These are phyloP conservation scores for Ceratobasidium sp. DNA, from an alignment of 1,284 basidiomycete genomes.

Conservation along the genomic window DNA sequence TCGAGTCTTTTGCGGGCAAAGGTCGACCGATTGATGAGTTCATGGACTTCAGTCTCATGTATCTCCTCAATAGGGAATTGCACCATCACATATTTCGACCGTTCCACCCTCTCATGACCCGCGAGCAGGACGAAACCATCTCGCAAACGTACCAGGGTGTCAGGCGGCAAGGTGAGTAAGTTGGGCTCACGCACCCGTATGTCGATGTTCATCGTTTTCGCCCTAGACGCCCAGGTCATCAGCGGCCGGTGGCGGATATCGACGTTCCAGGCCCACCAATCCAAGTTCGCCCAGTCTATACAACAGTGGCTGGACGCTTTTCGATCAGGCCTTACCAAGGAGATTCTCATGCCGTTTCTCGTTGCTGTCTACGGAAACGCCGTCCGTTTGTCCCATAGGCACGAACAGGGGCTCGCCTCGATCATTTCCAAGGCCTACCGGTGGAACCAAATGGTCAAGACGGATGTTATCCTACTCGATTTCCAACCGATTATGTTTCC, in stretches of 20 bases:
- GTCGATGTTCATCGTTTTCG: background rate
- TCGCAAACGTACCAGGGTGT: slow-evolving; percentile 1
- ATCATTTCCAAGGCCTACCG: slow-evolving; percentile 18
- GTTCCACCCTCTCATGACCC: slow-evolving; percentile 24
- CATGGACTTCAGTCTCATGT: slow-evolving; percentile 31
- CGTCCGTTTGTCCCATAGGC: background rate
- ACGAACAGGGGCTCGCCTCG: background rate
- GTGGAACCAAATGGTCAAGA: slow-evolving; percentile 34
- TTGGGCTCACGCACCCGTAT: no score
- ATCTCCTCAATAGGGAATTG: slow-evolving; percentile 17
- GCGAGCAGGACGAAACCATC: background rate
- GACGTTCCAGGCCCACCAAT: background rate
- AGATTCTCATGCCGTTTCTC: slow-evolving; percentile 5
- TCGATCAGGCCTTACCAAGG: background rate
- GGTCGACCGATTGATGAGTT: slow-evolving; percentile 37
- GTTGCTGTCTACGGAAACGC: slow-evolving; percentile 20
- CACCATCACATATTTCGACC: slow-evolving; percentile 22
- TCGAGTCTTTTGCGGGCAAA: slow-evolving; percentile 11
- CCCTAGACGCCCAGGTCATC: slow-evolving; percentile 22
- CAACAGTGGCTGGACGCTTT: slow-evolving; percentile 15
- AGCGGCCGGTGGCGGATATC: slow-evolving; percentile 33
- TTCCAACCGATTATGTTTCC: slow-evolving; percentile 26
- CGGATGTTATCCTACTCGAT: slow-evolving; percentile 28
- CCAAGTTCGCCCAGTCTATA: background rate
- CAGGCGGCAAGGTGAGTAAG: slow-evolving; percentile 18